Base-by-base conservation (phyloP, 1,284 basidiomycete genomes). In the Pseudozyma pruni region DNA sequence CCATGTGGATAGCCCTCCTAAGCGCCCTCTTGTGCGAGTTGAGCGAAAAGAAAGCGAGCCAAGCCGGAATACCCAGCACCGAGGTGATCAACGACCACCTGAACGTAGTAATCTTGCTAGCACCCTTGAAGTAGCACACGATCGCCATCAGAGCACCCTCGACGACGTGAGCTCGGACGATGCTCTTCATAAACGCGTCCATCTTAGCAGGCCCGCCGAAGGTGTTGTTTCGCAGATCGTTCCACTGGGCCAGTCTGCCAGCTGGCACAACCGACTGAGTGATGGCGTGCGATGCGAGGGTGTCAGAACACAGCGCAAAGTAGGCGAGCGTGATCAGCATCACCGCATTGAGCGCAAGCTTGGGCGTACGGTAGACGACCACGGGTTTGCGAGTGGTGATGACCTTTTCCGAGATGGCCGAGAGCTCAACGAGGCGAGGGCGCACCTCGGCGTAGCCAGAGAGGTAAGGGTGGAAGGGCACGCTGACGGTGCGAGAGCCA, bases 61-160 rank as follows among this genome's bases (percentile, higher is more conserved):
- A 78, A 2, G 45, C 45, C 4, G 75, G 74, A 46, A 78, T 67
- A 19, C 75, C 74, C 5, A 76, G 38, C 7, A 52, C 32, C 23
- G 48, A 35, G 4, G 62, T 66, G 9, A 57, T 68, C 20, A 63
- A 16, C 17, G 40, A 42, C 75, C 75, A 78, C 37, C 62, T 46
- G 47, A 62, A 14, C 4, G 60, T 39, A 1, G 57, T 59, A 2
- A 52, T 31, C 13, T 22, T 34, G 49, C 57, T 60, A 1, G 61
- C 60, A 37, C 61, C 71, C 33, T 58, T 64, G 52, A 44, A 70
- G 38, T 50, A 53, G 49, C 60, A 61, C 6, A 62, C 43, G 11
- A 52, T 14, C 1, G 51, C 53, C 71, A 73, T 73, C 20, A 64
- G 44, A 2, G 37, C 45, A 8, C 45, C 53, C 25, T 73, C 71